A percentile compares a stretch with the other conserved stretches of the same genome.
Evolutionary conservation across 169 alveolate species (phyloP).

Genomic region (Besnoitia besnoiti): DNA sequence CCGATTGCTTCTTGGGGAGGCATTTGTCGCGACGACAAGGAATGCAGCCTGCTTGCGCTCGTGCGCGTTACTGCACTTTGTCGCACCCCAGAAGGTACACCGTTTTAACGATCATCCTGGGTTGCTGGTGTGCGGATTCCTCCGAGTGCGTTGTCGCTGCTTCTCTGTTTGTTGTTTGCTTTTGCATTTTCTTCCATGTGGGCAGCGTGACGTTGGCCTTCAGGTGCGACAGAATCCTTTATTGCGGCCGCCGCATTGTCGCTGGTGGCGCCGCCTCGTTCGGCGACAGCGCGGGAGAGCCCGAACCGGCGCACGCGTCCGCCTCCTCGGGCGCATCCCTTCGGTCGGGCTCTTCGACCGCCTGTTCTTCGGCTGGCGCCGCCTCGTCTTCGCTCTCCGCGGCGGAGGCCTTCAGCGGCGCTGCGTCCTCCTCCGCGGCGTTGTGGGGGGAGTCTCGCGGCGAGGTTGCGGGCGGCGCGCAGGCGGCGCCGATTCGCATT

Average conservation of each 20-base stretch:
- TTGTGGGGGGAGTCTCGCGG: background rate
- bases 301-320: too few species aligned
- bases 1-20: too few species aligned
- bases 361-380: too few species aligned
- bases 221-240: slow-evolving; percentile 62
- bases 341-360: too few species aligned
- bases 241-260: slow-evolving; percentile 24
- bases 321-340: too few species aligned
- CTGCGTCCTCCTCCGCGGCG: too few species aligned
- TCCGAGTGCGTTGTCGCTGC: too few species aligned
- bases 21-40: too few species aligned
- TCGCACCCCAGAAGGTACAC: too few species aligned
- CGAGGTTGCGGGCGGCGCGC: background rate
- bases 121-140: too few species aligned
- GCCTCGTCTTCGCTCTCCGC: background rate
- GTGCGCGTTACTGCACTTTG: slow-evolving; percentile 20
- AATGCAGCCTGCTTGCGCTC: background rate
- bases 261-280: background rate
- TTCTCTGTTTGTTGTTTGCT: background rate
- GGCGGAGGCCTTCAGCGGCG: background rate
- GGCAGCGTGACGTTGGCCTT: background rate
- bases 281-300: too few species aligned
- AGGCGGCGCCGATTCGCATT: background rate
- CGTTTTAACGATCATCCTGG: too few species aligned
- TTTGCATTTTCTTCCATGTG: background rate